Evolutionary conservation across 805 yeast species (phyloP).

Genomic region (Cyberlindnera mycetangii): DNA sequence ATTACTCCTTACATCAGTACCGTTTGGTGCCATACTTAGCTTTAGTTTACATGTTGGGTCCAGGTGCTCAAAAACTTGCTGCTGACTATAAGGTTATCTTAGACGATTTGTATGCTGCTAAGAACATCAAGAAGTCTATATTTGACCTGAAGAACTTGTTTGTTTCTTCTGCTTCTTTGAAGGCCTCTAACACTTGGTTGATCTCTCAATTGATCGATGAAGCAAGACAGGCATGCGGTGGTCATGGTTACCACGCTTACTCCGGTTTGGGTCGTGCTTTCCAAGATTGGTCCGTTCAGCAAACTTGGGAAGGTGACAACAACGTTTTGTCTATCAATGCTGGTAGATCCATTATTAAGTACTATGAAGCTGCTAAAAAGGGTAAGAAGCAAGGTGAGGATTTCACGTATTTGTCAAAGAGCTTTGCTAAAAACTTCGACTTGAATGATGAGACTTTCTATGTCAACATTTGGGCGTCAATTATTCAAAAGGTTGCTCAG

Average conservation of each 20-base stretch:
- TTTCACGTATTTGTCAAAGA: conserved; percentile 30
- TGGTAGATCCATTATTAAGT: conserved; percentile 64
- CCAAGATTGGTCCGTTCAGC: conserved; percentile 95
- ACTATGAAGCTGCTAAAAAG: conserved; percentile 36
- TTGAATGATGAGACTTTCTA: conserved; percentile 19
- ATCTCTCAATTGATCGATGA: conserved; percentile 79
- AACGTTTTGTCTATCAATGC: conserved; percentile 79
- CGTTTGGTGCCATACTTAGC: conserved; percentile 85
- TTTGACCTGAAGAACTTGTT: conserved; percentile 71
- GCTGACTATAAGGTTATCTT: conserved; percentile 48
- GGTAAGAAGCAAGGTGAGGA: conserved; percentile 33
- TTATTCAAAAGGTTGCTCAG: conserved; percentile 32
- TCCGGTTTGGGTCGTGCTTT: conserved; percentile 87
- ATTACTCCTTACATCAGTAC: conserved; percentile 87
- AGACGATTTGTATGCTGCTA: conserved; percentile 47
- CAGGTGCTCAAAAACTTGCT: conserved; percentile 64
- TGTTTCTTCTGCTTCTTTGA: conserved; percentile 81
- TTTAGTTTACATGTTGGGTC: conserved; percentile 69
- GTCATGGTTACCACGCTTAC: conserved; percentile 94
- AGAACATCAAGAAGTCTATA: conserved; percentile 49
- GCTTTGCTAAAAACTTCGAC: conserved; percentile 28
- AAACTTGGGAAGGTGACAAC: conserved; percentile 99
- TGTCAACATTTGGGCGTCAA: conserved; percentile 33
- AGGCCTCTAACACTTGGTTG: conserved; percentile 88
- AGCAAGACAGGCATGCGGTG: conserved; percentile 88